Conservation (phyloP, 495 filamentous ascomycete genomes). For the Usnea hakonensis region DNA sequence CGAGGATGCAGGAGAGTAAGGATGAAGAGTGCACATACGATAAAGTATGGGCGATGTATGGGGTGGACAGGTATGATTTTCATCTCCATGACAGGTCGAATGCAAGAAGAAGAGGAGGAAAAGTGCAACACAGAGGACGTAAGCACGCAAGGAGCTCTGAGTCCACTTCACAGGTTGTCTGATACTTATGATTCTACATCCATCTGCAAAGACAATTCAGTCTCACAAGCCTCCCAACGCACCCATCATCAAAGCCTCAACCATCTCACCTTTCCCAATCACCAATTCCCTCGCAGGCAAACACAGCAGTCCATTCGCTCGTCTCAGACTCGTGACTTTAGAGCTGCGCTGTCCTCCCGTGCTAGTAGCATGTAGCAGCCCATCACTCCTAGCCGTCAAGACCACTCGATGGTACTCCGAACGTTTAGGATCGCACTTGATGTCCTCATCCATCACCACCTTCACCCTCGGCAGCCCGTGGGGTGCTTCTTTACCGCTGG, state of each 20-base stretch:
- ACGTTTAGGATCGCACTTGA: conserved; percentile 62
- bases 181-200: not conserved
- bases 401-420: conserved; percentile 84
- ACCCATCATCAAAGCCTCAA: conserved; percentile 58
- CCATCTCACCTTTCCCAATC: conserved; percentile 44
- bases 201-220: not conserved
- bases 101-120: no score
- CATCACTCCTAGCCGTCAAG: conserved; percentile 53
- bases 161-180: no score
- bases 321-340: conserved; percentile 74
- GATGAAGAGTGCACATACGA: no score
- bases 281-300: conserved; percentile 52
- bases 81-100: no score
- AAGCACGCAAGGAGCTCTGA: no score
- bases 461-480: conserved; percentile 62
- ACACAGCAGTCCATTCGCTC: conserved; percentile 78
- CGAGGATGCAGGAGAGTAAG: no score
- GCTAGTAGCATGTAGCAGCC: conserved; percentile 65
- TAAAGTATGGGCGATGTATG: no score
- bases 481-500: conserved; percentile 38
- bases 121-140: no score
- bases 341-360: conserved; percentile 89
- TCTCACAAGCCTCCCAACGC: not conserved
- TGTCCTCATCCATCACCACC: conserved; percentile 63
- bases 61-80: no score